Percentiles rank a stretch among this genome's conserved stretches.
These are phyloP conservation scores for Capsicum chinense DNA, from an alignment of 257 asterid species.

Conservation along the genomic window DNA sequence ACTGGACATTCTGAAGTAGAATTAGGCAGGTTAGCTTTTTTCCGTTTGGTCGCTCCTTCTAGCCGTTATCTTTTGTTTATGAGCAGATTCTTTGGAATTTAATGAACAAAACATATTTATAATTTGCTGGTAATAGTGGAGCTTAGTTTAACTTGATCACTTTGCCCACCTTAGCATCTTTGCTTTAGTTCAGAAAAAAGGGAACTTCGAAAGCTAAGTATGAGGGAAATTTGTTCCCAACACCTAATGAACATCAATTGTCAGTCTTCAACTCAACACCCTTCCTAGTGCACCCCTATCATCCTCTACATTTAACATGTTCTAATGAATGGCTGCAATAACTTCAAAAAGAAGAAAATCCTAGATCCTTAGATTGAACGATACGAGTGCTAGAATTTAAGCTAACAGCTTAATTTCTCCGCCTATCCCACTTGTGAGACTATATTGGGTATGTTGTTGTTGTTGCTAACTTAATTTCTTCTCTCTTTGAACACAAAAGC, in stretches of 20 bases:
- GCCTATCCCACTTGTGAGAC: too few relatives aligned
- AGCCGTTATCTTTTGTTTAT: slow-evolving; percentile 15
- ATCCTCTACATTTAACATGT: background rate
- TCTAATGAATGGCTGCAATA: slow-evolving; percentile 3
- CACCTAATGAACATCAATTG: background rate
- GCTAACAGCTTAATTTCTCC: background rate
- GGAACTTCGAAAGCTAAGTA: background rate
- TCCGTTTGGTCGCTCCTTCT: background rate
- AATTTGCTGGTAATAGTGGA: background rate
- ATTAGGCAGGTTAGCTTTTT: background rate
- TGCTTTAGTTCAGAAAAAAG: background rate
- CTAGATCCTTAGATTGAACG: background rate
- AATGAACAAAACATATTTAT: background rate
- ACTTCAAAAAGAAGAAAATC: background rate
- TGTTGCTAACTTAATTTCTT: too few relatives aligned
- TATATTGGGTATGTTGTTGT: too few relatives aligned
- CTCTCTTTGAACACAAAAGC: background rate
- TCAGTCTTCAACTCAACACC: background rate
- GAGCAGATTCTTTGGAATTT: slow-evolving; percentile 24
- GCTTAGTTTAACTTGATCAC: slow-evolving; percentile 5
- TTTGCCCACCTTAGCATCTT: background rate
- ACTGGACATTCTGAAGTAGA: slow-evolving; percentile 20
- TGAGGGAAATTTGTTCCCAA: background rate
- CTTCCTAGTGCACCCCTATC: slow-evolving; percentile 13
- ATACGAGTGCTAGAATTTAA: background rate